Evolutionary conservation across 1,284 basidiomycete species (phyloP).

Genomic region (Neotropicomus parvogracilis): DNA sequence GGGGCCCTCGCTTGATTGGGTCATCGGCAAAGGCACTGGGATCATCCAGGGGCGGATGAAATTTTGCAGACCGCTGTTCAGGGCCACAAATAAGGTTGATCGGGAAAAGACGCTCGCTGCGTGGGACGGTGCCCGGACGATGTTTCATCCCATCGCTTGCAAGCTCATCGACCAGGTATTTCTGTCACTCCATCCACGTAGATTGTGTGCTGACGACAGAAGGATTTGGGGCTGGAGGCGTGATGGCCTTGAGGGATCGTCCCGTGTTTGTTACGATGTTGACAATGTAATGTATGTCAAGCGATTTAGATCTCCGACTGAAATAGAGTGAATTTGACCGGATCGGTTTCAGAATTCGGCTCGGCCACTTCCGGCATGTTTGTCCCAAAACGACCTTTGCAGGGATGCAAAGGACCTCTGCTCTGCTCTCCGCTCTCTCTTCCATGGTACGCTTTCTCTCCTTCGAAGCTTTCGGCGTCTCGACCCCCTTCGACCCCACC

Average conservation of each 20-base stretch:
- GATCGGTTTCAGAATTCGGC: not conserved
- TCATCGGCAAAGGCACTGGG: constrained; percentile 57
- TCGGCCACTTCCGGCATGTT: not conserved
- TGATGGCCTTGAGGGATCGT: not conserved
- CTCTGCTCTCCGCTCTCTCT: not conserved
- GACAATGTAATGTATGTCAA: too few relatives aligned
- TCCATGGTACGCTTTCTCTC: constrained; percentile 19
- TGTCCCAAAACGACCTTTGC: constrained; percentile 7
- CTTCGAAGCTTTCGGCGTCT: constrained; percentile 28
- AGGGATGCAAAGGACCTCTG: not conserved
- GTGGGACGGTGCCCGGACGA: constrained; percentile 51
- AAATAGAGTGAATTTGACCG: too few relatives aligned
- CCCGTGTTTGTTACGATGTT: too few relatives aligned
- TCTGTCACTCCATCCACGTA: not conserved
- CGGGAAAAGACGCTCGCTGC: constrained; percentile 56
- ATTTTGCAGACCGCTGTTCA: constrained; percentile 72
- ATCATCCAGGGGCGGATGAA: constrained; percentile 78
- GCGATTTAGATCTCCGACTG: too few relatives aligned
- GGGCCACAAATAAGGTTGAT: constrained; percentile 57
- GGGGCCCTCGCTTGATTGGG: constrained; percentile 62
- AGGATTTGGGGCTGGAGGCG: constrained; percentile 25
- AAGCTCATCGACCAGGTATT: constrained; percentile 71
- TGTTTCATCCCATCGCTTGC: constrained; percentile 79
- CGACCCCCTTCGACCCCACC: constrained; percentile 49
- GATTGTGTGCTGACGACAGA: not conserved